A percentile compares a stretch with the other conserved stretches of the same genome.
phyloP scores from a whole-genome alignment of 75 land plant genomes.

The Pinus tabuliformis region DNA sequence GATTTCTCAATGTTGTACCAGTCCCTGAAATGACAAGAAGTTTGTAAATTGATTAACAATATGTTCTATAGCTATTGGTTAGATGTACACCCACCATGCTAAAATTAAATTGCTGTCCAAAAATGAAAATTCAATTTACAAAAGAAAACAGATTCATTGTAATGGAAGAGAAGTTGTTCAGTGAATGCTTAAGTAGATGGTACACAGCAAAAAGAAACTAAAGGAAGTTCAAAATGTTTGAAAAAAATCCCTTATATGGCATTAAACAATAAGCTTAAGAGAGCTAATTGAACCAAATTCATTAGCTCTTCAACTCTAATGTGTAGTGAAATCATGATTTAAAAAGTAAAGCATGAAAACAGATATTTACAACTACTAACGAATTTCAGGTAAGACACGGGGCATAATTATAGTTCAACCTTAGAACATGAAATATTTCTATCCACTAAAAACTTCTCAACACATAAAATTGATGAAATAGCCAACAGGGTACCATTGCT shows the following conservation, averaged over 20 bases:
- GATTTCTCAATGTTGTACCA: constrained; percentile 88
- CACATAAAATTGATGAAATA: not conserved
- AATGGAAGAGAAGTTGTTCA: not conserved
- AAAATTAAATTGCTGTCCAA: not conserved
- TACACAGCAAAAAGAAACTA: not conserved
- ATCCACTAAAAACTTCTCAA: not conserved
- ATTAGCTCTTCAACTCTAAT: not conserved
- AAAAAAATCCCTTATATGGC: not conserved
- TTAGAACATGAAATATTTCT: not conserved
- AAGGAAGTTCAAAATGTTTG: not conserved
- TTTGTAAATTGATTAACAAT: not conserved
- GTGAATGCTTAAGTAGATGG: not conserved
- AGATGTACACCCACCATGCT: not conserved
- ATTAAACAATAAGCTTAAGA: not conserved
- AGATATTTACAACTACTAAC: not conserved
- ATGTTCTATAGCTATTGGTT: not conserved
- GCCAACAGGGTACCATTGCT: no score
- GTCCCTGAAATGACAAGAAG: constrained; percentile 50
- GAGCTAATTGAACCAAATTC: not conserved
- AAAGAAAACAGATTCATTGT: not conserved
- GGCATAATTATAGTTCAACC: not conserved
- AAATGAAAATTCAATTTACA: not conserved
- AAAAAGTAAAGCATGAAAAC: not conserved
- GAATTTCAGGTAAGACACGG: not conserved
- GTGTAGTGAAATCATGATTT: no score